phyloP scores from a whole-genome alignment of 2,329 filamentous ascomycete species.

The Xylariaceae sp. region DNA sequence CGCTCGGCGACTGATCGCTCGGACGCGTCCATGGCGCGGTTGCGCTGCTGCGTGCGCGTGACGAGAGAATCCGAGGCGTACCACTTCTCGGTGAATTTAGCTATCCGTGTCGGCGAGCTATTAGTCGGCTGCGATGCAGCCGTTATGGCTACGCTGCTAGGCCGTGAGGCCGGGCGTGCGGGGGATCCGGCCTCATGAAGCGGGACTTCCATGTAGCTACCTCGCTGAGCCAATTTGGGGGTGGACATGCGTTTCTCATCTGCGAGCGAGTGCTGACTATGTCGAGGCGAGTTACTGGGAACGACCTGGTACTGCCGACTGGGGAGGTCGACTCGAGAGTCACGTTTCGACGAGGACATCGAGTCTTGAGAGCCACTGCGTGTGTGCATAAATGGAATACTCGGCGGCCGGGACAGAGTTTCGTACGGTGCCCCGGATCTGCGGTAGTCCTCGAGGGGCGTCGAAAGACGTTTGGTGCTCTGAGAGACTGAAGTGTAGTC shows the following conservation, averaged over 20 bases:
- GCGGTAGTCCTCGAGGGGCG: conserved; percentile 40
- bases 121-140: conserved; percentile 23
- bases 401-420: conserved; percentile 47
- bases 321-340: conserved; percentile 55
- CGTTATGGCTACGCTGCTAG: conserved; percentile 14
- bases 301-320: conserved; percentile 54
- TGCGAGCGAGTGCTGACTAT: conserved; percentile 41
- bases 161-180: conserved; percentile 19
- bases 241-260: conserved; percentile 49
- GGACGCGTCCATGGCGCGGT: conserved; percentile 40
- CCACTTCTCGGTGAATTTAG: conserved; percentile 55
- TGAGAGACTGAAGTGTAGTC: conserved; percentile 40
- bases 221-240: conserved; percentile 34
- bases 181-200: conserved; percentile 38
- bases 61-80: conserved; percentile 53
- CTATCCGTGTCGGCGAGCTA: conserved; percentile 37
- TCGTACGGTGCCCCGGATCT: conserved; percentile 45
- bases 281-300: conserved; percentile 42
- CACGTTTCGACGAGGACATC: conserved; percentile 46
- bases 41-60: conserved; percentile 53
- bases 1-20: conserved; percentile 25
- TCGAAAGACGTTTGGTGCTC: conserved; percentile 60
- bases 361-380: conserved; percentile 62
- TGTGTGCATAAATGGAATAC: conserved; percentile 78
- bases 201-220: conserved; percentile 51